A percentile compares a stretch with the other conserved stretches of the same genome.
phyloP scores from a whole-genome alignment of 805 yeast species.

The Vanderwaltozyma tropicalis region DNA sequence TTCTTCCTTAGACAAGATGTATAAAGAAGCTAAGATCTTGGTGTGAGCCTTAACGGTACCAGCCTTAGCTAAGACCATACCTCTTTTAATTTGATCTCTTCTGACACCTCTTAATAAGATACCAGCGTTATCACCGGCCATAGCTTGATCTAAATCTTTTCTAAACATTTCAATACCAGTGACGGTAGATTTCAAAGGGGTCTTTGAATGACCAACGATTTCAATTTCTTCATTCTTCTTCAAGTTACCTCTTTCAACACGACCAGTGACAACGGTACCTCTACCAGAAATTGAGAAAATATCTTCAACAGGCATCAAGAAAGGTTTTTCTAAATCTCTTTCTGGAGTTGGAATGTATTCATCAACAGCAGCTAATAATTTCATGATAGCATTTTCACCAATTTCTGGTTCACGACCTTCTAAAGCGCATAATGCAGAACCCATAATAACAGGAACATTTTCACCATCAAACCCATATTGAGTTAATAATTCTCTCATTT shows the following conservation, averaged over 20 bases:
- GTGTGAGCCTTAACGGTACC: constrained; percentile 86
- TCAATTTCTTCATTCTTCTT: constrained; percentile 98
- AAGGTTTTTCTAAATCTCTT: constrained; percentile 93
- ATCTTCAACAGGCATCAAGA: constrained; percentile 95
- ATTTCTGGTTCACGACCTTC: constrained; percentile 84
- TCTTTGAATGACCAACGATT: constrained; percentile 84
- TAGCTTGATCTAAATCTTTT: constrained; percentile 94
- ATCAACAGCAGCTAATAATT: constrained; percentile 86
- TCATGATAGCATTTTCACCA: constrained; percentile 74
- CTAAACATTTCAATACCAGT: constrained; percentile 99
- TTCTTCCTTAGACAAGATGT: constrained; percentile 89
- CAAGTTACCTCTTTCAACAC: constrained; percentile 96
- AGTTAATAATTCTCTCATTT: constrained; percentile 91
- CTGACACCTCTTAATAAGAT: constrained; percentile 93
- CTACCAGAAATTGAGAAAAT: constrained; percentile 98
- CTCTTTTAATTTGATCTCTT: constrained; percentile 94
- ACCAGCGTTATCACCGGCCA: constrained; percentile 99
- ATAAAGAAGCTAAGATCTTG: constrained; percentile 87
- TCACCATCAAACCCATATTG: constrained; percentile 97
- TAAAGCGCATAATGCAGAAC: constrained; percentile 94
- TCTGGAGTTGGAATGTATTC: constrained; percentile 91
- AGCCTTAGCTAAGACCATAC: constrained; percentile 94
- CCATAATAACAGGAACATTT: constrained; percentile 95
- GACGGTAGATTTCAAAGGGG: constrained; percentile 84
- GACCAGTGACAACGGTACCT: constrained; percentile 98